phyloP scores from a whole-genome alignment of 192 early-diverging fungal genomes.

The Mortierella alpina region DNA sequence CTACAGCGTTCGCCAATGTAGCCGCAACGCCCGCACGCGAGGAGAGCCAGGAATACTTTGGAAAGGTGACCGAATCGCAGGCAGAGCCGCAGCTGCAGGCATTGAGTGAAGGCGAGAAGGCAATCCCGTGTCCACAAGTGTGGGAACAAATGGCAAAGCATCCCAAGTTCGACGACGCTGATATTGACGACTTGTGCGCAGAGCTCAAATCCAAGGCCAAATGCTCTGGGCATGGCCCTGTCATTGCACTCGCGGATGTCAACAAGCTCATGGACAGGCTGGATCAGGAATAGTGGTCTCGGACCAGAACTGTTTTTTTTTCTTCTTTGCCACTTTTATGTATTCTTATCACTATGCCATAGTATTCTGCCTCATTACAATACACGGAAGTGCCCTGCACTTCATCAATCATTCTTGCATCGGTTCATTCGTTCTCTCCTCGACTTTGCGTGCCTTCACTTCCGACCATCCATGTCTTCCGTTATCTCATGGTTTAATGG shows the following conservation, averaged over 20 bases:
- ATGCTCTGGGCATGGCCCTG: constrained; percentile 69
- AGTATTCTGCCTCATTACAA: no score
- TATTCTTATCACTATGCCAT: no score
- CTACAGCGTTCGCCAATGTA: constrained; percentile 16
- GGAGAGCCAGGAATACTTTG: constrained; percentile 3
- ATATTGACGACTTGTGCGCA: constrained; percentile 63
- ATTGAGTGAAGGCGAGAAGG: constrained; percentile 34
- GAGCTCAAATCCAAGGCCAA: constrained; percentile 66
- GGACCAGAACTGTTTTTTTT: background rate
- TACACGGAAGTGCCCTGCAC: no score
- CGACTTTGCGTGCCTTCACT: no score
- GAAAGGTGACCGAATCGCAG: background rate
- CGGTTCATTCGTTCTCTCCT: no score
- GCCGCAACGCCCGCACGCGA: constrained; percentile 12
- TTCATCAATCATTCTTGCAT: no score
- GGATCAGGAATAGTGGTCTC: constrained; percentile 21
- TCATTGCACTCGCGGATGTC: constrained; percentile 60
- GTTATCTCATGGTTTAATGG: no score
- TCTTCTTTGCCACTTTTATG: no score
- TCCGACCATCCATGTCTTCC: no score
- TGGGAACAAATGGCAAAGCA: constrained; percentile 69
- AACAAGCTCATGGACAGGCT: constrained; percentile 41
- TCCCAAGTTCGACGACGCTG: constrained; percentile 67
- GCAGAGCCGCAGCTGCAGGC: constrained; percentile 12
- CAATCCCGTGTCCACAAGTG: constrained; percentile 59